Conservation (phyloP, 1,139 yeast species). For the Suhomyces anneliseae region DNA sequence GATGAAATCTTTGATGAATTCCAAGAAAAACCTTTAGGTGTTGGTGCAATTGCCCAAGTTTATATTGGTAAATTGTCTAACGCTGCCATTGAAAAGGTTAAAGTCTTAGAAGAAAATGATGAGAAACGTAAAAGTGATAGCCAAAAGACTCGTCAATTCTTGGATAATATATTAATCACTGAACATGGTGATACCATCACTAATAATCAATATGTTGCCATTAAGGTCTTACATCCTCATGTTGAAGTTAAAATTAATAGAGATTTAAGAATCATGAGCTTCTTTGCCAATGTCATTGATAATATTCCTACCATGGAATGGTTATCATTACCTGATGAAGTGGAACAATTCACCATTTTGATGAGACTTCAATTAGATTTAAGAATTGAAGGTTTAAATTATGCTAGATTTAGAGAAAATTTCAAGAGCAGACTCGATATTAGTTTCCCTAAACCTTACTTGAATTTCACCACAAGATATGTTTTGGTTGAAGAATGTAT, state of each 20-base stretch:
- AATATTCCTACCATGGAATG: constrained; percentile 93
- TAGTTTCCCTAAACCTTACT: constrained; percentile 78
- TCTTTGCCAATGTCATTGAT: constrained; percentile 72
- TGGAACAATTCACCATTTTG: constrained; percentile 77
- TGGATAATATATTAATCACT: constrained; percentile 39
- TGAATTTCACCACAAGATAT: constrained; percentile 63
- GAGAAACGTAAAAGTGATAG: constrained; percentile 6
- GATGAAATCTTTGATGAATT: constrained; percentile 85
- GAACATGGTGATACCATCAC: constrained; percentile 37
- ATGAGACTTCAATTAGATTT: constrained; percentile 89
- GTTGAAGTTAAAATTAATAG: constrained; percentile 72
- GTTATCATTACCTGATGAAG: constrained; percentile 94
- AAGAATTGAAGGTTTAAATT: constrained; percentile 83
- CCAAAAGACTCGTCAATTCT: constrained; percentile 22
- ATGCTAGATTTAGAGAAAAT: constrained; percentile 65
- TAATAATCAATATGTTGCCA: constrained; percentile 69
- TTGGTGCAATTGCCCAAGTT: constrained; percentile 97
- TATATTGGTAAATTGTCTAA: constrained; percentile 68
- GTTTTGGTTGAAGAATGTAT: constrained; percentile 86
- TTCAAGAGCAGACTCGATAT: constrained; percentile 61
- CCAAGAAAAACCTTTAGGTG: constrained; percentile 75
- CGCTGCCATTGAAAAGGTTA: constrained; percentile 38
- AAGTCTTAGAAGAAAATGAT: constrained; percentile 27
- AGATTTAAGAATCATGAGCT: constrained; percentile 79
- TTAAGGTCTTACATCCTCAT: constrained; percentile 88